These are phyloP conservation scores for Cercospora nicotianae DNA, from an alignment of 2,329 filamentous ascomycete genomes.

Conservation along the genomic window DNA sequence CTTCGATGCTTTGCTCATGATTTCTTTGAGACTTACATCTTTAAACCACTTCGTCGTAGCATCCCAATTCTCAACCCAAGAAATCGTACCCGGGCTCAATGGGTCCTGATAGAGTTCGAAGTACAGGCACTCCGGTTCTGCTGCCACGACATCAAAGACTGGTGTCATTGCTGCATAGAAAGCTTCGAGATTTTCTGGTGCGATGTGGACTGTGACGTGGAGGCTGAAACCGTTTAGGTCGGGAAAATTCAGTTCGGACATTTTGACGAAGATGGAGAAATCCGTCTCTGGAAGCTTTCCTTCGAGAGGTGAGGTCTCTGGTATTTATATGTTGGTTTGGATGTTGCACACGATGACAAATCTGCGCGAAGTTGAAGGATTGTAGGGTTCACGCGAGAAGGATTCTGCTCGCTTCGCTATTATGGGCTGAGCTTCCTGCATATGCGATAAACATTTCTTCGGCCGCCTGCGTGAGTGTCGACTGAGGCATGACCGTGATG, in stretches of 20 bases:
- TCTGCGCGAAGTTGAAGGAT: neutral
- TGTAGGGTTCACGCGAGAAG: neutral
- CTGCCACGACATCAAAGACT: constrained; percentile 19
- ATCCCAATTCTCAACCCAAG: constrained; percentile 30
- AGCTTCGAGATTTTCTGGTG: constrained; percentile 13
- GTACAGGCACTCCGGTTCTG: constrained; percentile 20
- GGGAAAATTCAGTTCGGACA: constrained; percentile 6
- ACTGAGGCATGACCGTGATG: neutral
- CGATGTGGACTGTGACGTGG: constrained; percentile 24
- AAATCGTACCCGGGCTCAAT: constrained; percentile 16
- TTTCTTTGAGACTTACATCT: neutral
- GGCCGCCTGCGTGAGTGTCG: neutral
- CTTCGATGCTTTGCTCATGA: neutral
- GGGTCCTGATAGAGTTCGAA: constrained; percentile 24
- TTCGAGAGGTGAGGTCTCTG: neutral
- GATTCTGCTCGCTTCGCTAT: neutral
- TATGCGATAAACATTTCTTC: neutral
- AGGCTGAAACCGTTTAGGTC: constrained; percentile 18
- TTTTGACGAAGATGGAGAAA: neutral
- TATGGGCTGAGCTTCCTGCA: neutral
- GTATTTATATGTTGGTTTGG: neutral
- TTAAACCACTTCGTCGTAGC: constrained; percentile 7
- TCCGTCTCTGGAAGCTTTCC: neutral
- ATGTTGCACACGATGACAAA: neutral
- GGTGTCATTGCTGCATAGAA: constrained; percentile 25